Percentiles rank a stretch among this genome's conserved stretches.
These are phyloP conservation scores for Aureobasidium sp. DNA, from an alignment of 2,329 filamentous ascomycete genomes.

Conservation along the genomic window DNA sequence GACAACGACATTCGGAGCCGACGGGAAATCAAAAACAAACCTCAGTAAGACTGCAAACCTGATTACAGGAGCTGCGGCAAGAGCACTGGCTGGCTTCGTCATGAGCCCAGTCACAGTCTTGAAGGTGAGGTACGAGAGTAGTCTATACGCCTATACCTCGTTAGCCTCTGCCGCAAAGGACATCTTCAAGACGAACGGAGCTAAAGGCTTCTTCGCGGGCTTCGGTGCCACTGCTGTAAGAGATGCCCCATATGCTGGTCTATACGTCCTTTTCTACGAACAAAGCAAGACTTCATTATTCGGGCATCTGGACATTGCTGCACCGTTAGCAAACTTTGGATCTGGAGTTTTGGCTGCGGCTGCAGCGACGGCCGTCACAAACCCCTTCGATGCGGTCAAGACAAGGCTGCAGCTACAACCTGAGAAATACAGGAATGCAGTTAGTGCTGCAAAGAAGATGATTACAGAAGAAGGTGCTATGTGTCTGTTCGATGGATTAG, in stretches of 20 bases:
- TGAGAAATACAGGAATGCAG: constrained; percentile 71
- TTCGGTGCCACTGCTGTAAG: constrained; percentile 89
- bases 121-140: constrained; percentile 93
- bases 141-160: constrained; percentile 74
- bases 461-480: constrained; percentile 70
- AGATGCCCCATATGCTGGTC: constrained; percentile 92
- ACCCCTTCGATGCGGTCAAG: constrained; percentile 95
- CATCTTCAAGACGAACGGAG: constrained; percentile 65
- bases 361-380: constrained; percentile 79
- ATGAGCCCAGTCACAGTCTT: constrained; percentile 96
- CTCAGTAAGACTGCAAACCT: constrained; percentile 81
- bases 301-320: constrained; percentile 49
- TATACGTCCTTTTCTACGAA: constrained; percentile 94
- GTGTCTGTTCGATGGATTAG: constrained; percentile 79
- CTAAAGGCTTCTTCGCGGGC: constrained; percentile 83
- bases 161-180: constrained; percentile 65
- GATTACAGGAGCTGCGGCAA: constrained; percentile 72
- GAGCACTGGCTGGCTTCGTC: constrained; percentile 79
- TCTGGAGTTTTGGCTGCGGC: constrained; percentile 76
- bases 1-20: constrained; percentile 8
- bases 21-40: constrained; percentile 34
- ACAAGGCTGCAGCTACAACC: constrained; percentile 91
- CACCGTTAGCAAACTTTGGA: constrained; percentile 56
- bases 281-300: constrained; percentile 56
- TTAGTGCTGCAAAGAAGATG: constrained; percentile 71